These are phyloP conservation scores for Didymellaceae sp. DNA, from an alignment of 2,329 filamentous ascomycete genomes.

Conservation along the genomic window DNA sequence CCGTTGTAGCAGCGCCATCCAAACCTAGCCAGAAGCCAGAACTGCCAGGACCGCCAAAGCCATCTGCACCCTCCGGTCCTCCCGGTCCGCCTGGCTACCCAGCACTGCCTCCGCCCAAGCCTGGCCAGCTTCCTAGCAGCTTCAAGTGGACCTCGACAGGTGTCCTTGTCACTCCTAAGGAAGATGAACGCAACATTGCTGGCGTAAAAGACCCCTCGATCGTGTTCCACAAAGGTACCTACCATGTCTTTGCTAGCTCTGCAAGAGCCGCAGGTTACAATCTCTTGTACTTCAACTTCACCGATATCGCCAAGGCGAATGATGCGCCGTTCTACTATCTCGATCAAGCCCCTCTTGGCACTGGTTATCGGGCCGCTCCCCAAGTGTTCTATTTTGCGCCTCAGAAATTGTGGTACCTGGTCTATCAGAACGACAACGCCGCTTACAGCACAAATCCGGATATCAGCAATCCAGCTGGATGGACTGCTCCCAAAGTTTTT, in stretches of 20 bases:
- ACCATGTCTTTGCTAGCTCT: conserved; percentile 53
- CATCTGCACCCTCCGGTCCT: not conserved
- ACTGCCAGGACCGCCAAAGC: not conserved
- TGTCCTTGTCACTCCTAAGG: conserved; percentile 28
- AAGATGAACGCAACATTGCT: conserved; percentile 33
- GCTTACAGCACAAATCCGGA: conserved; percentile 53
- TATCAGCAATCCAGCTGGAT: conserved; percentile 45
- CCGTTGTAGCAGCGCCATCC: not conserved
- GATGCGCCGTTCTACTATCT: conserved; percentile 48
- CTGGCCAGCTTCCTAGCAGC: not conserved
- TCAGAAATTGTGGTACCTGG: conserved; percentile 52
- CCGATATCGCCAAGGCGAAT: conserved; percentile 43
- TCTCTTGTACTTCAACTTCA: conserved; percentile 52
- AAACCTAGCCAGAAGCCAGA: not conserved
- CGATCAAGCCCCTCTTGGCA: conserved; percentile 47
- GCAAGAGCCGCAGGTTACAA: conserved; percentile 48
- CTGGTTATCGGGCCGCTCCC: conserved; percentile 52
- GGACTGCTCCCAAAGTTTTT: conserved; percentile 49
- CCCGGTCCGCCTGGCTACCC: not conserved
- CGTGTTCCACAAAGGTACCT: conserved; percentile 47
- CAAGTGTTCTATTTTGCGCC: conserved; percentile 53
- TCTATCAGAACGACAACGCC: conserved; percentile 53
- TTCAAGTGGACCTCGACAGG: conserved; percentile 4
- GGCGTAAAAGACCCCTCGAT: conserved; percentile 48
- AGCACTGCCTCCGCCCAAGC: not conserved